These are phyloP conservation scores for Mycena epipterygia DNA, from an alignment of 768 basidiomycete genomes.

Conservation along the genomic window DNA sequence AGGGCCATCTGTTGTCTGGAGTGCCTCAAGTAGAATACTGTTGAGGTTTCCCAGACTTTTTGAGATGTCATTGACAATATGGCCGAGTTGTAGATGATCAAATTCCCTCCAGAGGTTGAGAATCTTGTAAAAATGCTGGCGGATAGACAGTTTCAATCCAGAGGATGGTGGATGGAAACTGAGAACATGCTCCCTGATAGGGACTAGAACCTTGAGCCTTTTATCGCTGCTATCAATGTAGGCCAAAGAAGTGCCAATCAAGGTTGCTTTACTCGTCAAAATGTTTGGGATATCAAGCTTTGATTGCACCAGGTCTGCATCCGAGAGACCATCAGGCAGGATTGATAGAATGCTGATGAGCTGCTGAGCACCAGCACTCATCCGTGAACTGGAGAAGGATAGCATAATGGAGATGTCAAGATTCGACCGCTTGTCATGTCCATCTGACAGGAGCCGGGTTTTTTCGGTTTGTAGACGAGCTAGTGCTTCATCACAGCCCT, in stretches of 20 bases:
- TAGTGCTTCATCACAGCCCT: neutral
- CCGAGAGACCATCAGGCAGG: conserved; percentile 14
- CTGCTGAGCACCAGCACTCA: conserved; percentile 1
- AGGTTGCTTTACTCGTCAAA: neutral
- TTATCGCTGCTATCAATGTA: neutral
- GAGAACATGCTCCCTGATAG: conserved; percentile 3
- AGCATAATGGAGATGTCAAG: conserved; percentile 22
- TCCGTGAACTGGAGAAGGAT: conserved; percentile 13
- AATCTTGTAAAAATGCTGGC: neutral
- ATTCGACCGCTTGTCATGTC: conserved; percentile 16
- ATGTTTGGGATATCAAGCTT: neutral
- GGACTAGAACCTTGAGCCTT: conserved; percentile 1
- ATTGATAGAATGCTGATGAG: neutral
- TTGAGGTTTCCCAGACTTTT: neutral
- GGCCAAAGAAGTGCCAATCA: conserved; percentile 7
- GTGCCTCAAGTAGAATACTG: neutral
- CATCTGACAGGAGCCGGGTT: conserved; percentile 11
- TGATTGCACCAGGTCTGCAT: neutral
- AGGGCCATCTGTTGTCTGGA: neutral
- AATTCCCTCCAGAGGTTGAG: conserved; percentile 14
- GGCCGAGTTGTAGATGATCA: neutral
- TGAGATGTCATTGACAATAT: neutral
- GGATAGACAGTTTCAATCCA: neutral
- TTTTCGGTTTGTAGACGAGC: conserved; percentile 4
- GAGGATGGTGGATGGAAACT: neutral